phyloP scores from a whole-genome alignment of 768 basidiomycete species.

The Kwoniella europaea region DNA sequence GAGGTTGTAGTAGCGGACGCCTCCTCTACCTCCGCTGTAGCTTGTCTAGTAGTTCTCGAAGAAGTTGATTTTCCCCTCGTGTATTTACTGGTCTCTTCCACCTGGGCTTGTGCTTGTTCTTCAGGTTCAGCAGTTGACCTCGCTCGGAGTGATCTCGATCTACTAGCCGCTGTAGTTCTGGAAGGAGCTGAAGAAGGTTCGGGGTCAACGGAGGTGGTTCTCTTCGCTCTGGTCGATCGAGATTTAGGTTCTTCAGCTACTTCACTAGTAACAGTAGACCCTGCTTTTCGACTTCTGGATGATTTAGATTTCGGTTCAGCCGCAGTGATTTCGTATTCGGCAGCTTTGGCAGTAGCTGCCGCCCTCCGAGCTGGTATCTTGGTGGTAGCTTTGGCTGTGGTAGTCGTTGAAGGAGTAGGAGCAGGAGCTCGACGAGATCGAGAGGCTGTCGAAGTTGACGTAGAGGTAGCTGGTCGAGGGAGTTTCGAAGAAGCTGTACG shows the following conservation, averaged over 20 bases:
- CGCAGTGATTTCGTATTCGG: too few relatives aligned
- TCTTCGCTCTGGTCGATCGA: slow-evolving; percentile 4
- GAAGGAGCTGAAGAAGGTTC: background rate
- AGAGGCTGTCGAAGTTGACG: slow-evolving; percentile 2
- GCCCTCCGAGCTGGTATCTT: slow-evolving; percentile 9
- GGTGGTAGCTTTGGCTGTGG: background rate
- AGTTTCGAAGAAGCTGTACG: background rate
- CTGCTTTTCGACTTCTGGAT: background rate
- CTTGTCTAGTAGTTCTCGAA: slow-evolving; percentile 6
- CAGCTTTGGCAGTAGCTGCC: background rate
- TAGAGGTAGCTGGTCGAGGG: slow-evolving; percentile 4
- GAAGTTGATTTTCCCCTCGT: slow-evolving; percentile 10
- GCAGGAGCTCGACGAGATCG: slow-evolving; percentile 1
- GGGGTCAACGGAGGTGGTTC: background rate
- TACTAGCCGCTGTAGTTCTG: slow-evolving; percentile 1
- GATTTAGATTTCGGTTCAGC: background rate
- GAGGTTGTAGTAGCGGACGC: background rate
- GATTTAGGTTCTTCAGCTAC: slow-evolving; percentile 8
- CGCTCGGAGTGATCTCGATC: slow-evolving; percentile 16
- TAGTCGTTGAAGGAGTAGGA: background rate
- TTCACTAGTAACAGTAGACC: background rate
- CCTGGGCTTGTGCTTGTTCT: background rate
- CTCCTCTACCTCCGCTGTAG: background rate
- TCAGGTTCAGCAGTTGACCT: slow-evolving; percentile 22
- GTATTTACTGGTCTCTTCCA: background rate